phyloP scores from a whole-genome alignment of 306 rosid genomes.

The Carpinus fangiana region DNA sequence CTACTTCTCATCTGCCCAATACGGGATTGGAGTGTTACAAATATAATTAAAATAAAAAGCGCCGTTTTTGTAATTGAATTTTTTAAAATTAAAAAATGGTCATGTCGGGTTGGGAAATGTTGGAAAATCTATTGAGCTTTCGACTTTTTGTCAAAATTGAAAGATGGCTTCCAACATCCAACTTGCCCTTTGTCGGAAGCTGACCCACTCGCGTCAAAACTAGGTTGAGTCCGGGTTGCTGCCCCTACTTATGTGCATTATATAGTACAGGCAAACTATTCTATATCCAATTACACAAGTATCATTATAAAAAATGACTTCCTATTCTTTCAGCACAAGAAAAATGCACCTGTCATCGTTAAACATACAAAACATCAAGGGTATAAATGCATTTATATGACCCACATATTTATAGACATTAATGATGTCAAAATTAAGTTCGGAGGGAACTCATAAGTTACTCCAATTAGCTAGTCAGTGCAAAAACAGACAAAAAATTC shows the following conservation, averaged over 20 bases:
- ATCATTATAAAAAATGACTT: neutral
- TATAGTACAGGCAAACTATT: neutral
- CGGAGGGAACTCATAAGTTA: neutral
- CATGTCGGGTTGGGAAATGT: too few relatives aligned
- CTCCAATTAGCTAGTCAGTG: neutral
- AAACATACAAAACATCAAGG: slow-evolving; percentile 1
- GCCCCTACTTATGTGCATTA: neutral
- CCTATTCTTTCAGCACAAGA: neutral
- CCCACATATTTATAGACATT: neutral
- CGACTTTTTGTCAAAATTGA: too few relatives aligned
- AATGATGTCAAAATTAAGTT: neutral
- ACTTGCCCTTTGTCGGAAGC: too few relatives aligned
- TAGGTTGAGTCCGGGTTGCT: too few relatives aligned
- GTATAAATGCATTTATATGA: neutral
- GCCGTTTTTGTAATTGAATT: too few relatives aligned
- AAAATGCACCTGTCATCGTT: neutral
- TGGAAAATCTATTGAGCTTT: too few relatives aligned
- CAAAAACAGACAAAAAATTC: neutral
- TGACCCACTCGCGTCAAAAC: too few relatives aligned
- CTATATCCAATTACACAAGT: neutral
- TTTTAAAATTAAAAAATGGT: too few relatives aligned
- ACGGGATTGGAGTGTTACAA: too few relatives aligned
- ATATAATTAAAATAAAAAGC: too few relatives aligned
- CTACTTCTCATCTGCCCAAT: too few relatives aligned
- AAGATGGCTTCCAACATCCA: too few relatives aligned